Base-by-base conservation (phyloP, 2,329 filamentous ascomycete genomes). In the Elsinoe fawcettii region DNA sequence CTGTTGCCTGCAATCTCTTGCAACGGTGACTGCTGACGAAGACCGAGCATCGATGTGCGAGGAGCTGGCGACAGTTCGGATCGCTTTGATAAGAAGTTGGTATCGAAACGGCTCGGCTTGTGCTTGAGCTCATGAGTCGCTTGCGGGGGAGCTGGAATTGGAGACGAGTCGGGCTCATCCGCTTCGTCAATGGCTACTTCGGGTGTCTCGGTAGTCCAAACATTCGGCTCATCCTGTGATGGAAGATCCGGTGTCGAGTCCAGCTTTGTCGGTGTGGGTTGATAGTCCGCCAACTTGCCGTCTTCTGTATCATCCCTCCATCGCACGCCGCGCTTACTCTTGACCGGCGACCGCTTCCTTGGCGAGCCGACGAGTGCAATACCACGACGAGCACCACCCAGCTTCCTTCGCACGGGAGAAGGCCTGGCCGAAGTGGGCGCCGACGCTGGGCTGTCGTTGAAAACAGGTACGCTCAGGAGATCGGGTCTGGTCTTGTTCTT, bases 221-320 rank as follows among this genome's bases (percentile, higher is more conserved):
- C 30, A 8, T 25, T 14, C 11, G 54, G 12, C 27, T 56, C 54
- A 22, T 39, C 25, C 9, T 51, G 46, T n/a, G 49, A 34, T 2
- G 49, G 53, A 22, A 63, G 58, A 36, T 84, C 80, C 5, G 83
- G 81, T 0, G 82, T 80, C 1, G 77, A 76, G 14, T 81, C 76
- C 7, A 80, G 71, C 67, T 85, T 87, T 69, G 90, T 81, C 1
- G 93, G 92, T 2, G 92, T 96, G 73, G 90, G 89, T 67, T 92
- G 88, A 68, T 92, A 96, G 68, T 97, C 93, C 9, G 88, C 90
- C 57, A 97, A 75, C 0, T 86, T 85, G 22, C 90, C 91, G 54
- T 92, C 84, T 66, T 95, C 87, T 1, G 86, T 89, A 65, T 97
- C 93, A 66, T 95, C 90, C 59, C 89, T 85, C 93, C 93, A 99